These are phyloP conservation scores for Lipomyces sp. DNA, from an alignment of 805 yeast species.

Conservation along the genomic window DNA sequence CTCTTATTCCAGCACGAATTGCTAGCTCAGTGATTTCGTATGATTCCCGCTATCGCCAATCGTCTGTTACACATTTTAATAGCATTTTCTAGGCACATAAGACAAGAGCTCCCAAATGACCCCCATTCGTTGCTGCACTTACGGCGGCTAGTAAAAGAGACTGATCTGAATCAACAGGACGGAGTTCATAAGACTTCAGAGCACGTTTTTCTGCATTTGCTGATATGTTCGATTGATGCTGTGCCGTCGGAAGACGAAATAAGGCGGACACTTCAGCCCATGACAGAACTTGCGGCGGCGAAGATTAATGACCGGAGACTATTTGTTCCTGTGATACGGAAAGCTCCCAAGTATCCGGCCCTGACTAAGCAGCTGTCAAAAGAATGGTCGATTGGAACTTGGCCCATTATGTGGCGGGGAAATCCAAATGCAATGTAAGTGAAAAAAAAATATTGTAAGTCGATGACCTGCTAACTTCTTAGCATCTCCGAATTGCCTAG, in stretches of 20 bases:
- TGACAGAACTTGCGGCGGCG: constrained; percentile 13
- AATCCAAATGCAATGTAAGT: constrained; percentile 58
- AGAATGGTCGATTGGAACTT: constrained; percentile 67
- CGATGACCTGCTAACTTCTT: constrained; percentile 52
- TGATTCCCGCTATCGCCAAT: constrained; percentile 11
- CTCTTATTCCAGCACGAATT: constrained; percentile 43
- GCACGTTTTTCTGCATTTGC: constrained; percentile 42
- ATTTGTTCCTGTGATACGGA: constrained; percentile 30
- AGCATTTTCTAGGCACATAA: constrained; percentile 38
- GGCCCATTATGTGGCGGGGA: constrained; percentile 97
- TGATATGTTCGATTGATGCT: constrained; percentile 54
- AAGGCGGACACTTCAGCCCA: constrained; percentile 38
- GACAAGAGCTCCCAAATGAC: constrained; percentile 44
- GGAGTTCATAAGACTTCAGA: constrained; percentile 5
- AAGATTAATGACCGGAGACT: constrained; percentile 8
- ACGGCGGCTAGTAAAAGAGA: constrained; percentile 44
- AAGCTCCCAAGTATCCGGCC: constrained; percentile 69
- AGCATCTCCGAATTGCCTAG: constrained; percentile 55
- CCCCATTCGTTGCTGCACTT: constrained; percentile 45
- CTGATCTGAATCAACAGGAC: constrained; percentile 6
- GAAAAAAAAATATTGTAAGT: neutral
- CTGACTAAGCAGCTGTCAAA: constrained; percentile 66
- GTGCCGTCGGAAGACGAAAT: constrained; percentile 42
- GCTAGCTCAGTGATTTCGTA: constrained; percentile 42
- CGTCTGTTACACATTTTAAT: neutral